These are phyloP conservation scores for Begonia loranthoides DNA, from an alignment of 306 rosid genomes.

Conservation along the genomic window DNA sequence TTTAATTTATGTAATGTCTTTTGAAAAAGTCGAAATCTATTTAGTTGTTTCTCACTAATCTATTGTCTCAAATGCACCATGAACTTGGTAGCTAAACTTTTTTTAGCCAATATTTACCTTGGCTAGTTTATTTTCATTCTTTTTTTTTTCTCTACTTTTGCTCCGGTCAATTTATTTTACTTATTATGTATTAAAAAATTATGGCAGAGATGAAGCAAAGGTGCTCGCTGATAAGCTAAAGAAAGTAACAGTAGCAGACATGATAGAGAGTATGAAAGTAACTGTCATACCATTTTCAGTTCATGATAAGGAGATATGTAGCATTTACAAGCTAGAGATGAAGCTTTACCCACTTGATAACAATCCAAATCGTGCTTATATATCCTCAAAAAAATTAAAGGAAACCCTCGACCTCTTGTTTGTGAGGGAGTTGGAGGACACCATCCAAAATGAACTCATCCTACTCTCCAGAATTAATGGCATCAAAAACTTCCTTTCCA, in stretches of 20 bases:
- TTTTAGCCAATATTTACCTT: too few relatives aligned
- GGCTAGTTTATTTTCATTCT: not conserved
- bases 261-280: constrained; percentile 55
- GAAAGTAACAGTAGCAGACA: constrained; percentile 81
- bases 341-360: constrained; percentile 48
- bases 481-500: constrained; percentile 27
- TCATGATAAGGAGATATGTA: constrained; percentile 26
- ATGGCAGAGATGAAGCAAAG: constrained; percentile 53
- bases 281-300: constrained; percentile 39
- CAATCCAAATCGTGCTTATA: constrained; percentile 39
- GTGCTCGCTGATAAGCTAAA: constrained; percentile 57
- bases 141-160: not conserved
- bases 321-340: constrained; percentile 70
- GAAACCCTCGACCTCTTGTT: constrained; percentile 39
- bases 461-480: constrained; percentile 67
- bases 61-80: too few relatives aligned
- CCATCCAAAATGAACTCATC: constrained; percentile 40
- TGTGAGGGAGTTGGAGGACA: constrained; percentile 69
- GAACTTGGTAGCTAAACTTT: too few relatives aligned
- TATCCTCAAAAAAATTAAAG: constrained; percentile 46
- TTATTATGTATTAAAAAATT: constrained; percentile 5
- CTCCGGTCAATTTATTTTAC: not conserved
- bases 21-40: too few relatives aligned
- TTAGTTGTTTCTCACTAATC: too few relatives aligned
- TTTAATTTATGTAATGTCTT: too few relatives aligned